Evolutionary conservation across 805 yeast genomes (phyloP).

Genomic region (Maudiozyma saulgeensis): DNA sequence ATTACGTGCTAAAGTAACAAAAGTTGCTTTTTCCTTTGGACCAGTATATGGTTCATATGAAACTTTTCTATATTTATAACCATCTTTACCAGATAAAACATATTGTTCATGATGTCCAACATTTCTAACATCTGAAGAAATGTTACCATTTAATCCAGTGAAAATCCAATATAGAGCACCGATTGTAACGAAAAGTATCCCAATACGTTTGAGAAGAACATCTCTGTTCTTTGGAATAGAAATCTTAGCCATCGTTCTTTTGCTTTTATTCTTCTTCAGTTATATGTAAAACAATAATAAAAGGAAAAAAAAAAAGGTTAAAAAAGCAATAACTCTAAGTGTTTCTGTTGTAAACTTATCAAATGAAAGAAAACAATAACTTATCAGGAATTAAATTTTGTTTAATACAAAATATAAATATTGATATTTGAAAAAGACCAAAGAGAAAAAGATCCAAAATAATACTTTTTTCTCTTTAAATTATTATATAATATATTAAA

Average conservation of each 20-base stretch:
- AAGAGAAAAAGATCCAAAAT: not conserved
- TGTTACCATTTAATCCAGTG: conserved; percentile 6
- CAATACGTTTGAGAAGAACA: conserved; percentile 8
- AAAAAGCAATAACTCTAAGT: not conserved
- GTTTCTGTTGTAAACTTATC: too few species aligned
- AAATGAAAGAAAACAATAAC: too few species aligned
- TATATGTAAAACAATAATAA: not conserved
- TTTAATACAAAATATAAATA: too few species aligned
- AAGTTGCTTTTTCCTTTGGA: conserved; percentile 58
- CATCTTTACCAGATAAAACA: conserved; percentile 6
- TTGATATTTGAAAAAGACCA: too few species aligned
- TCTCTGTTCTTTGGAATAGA: conserved; percentile 10
- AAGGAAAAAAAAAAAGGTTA: not conserved
- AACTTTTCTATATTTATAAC: conserved; percentile 10
- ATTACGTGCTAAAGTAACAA: conserved; percentile 73
- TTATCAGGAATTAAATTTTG: too few species aligned
- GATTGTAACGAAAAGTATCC: conserved; percentile 11
- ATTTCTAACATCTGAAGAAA: not conserved
- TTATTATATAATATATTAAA: not conserved
- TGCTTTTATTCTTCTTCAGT: not conserved
- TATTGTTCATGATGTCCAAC: not conserved
- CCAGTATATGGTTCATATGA: conserved; percentile 12
- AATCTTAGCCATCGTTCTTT: conserved; percentile 8
- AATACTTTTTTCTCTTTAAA: not conserved
- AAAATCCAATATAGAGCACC: conserved; percentile 12